phyloP scores from a whole-genome alignment of 345 rosid species.

The Stellera chamaejasme region DNA sequence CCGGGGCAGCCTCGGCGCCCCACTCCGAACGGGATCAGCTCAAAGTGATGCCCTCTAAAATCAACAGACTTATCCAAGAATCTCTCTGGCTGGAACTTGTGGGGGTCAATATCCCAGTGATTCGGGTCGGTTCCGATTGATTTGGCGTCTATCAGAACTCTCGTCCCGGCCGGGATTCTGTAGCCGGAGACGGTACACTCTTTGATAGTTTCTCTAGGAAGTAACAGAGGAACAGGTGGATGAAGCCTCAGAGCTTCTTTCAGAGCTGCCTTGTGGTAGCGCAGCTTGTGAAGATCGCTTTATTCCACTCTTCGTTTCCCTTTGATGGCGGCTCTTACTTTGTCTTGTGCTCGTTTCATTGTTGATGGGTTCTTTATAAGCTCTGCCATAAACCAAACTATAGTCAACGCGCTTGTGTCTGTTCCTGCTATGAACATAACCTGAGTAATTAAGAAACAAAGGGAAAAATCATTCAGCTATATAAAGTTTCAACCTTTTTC shows the following conservation, averaged over 20 bases:
- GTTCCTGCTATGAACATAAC: conserved; percentile 12
- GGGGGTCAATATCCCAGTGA: conserved; percentile 1
- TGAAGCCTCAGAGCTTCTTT: conserved; percentile 11
- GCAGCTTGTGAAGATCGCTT: background rate
- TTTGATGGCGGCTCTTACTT: conserved; percentile 2
- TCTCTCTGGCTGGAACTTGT: conserved; percentile 12
- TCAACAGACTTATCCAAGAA: background rate
- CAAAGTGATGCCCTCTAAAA: background rate
- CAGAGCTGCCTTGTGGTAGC: conserved; percentile 5
- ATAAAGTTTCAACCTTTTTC: no score
- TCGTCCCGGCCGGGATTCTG: conserved; percentile 5
- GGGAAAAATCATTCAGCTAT: no score
- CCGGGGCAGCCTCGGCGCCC: conserved; percentile 14
- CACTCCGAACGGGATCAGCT: conserved; percentile 4
- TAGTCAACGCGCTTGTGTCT: background rate
- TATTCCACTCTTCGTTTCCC: background rate
- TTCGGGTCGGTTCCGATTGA: conserved; percentile 13
- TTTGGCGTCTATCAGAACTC: conserved; percentile 2
- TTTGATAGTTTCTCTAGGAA: conserved; percentile 5
- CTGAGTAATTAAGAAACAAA: background rate
- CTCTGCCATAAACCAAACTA: conserved; percentile 14
- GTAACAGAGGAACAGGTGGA: conserved; percentile 2
- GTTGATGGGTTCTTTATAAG: background rate
- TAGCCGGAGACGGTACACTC: background rate
- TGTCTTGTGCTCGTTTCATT: conserved; percentile 7